A percentile compares a stretch with the other conserved stretches of the same genome.
Conservation (phyloP, 148 eudicot species). For the Nepenthes gracilis region DNA sequence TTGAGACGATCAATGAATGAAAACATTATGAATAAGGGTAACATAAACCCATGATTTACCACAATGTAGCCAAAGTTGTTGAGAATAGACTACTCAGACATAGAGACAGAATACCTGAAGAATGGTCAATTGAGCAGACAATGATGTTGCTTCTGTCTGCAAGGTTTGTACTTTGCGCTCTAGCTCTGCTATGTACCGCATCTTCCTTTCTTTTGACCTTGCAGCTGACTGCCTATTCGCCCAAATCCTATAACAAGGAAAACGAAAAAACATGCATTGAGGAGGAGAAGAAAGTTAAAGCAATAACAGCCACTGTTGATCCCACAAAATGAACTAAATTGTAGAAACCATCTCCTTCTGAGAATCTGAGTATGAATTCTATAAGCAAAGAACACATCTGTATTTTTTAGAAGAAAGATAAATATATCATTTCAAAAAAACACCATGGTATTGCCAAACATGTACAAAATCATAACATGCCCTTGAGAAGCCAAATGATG, state of each 20-base stretch:
- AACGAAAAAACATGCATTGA: neutral
- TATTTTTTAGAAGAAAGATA: too few relatives aligned
- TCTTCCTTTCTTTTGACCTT: constrained; percentile 75
- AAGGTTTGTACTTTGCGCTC: constrained; percentile 66
- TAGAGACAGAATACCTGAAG: constrained; percentile 34
- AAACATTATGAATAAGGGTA: too few relatives aligned
- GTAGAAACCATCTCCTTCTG: too few relatives aligned
- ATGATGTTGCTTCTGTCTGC: constrained; percentile 65
- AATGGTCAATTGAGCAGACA: constrained; percentile 65
- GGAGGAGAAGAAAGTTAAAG: neutral
- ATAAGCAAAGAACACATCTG: too few relatives aligned
- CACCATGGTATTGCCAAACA: too few relatives aligned
- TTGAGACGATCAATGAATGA: too few relatives aligned
- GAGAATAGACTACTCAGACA: neutral
- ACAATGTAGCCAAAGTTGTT: neutral
- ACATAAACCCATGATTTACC: too few relatives aligned
- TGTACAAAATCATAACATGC: too few relatives aligned
- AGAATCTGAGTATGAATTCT: too few relatives aligned
- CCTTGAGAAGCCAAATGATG: too few relatives aligned
- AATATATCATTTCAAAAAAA: too few relatives aligned
- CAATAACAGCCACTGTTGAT: neutral
- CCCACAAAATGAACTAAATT: neutral
- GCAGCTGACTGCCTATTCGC: constrained; percentile 79
- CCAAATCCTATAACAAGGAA: constrained; percentile 36
- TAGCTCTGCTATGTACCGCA: constrained; percentile 68